These are phyloP conservation scores for Aspergillus fumigatiaffinis DNA, from an alignment of 2,329 filamentous ascomycete genomes.

Conservation along the genomic window DNA sequence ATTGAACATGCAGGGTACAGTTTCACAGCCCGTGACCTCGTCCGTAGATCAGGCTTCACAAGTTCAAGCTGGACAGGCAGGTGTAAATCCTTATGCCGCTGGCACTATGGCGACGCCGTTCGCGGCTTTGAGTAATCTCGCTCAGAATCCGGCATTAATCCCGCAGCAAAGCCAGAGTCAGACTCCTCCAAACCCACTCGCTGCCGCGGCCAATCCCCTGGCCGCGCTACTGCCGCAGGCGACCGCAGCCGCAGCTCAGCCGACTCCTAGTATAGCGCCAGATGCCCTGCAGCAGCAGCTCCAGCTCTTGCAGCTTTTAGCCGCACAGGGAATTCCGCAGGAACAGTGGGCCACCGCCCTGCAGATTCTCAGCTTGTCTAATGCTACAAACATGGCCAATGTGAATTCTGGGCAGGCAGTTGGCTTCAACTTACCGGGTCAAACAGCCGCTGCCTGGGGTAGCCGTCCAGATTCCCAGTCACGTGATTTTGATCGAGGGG, in stretches of 20 bases:
- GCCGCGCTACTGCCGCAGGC: constrained; percentile 42
- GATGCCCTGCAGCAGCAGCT: constrained; percentile 65
- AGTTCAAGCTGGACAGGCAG: constrained; percentile 44
- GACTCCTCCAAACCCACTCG: constrained; percentile 40
- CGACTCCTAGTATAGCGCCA: constrained; percentile 28
- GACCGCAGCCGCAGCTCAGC: constrained; percentile 25
- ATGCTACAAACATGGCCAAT: constrained; percentile 30
- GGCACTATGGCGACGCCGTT: constrained; percentile 47
- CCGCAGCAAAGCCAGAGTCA: constrained; percentile 39
- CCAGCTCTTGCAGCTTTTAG: constrained; percentile 69
- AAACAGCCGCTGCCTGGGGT: constrained; percentile 32
- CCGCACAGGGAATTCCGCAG: constrained; percentile 69
- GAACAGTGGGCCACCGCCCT: constrained; percentile 68
- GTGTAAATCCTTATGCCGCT: constrained; percentile 56
- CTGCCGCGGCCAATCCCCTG: constrained; percentile 38
- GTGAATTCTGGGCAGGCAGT: constrained; percentile 33
- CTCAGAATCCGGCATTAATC: constrained; percentile 32
- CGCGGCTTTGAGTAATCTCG: constrained; percentile 43
- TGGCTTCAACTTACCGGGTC: constrained; percentile 31
- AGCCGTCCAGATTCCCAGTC: constrained; percentile 38
- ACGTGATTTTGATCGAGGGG: constrained; percentile 49
- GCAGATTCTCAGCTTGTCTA: constrained; percentile 46
- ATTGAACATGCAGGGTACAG: constrained; percentile 46
- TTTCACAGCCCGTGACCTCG: constrained; percentile 36
- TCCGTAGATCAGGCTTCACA: constrained; percentile 44